phyloP scores from a whole-genome alignment of 495 filamentous ascomycete species.

The Hyaloscypha bicolor region DNA sequence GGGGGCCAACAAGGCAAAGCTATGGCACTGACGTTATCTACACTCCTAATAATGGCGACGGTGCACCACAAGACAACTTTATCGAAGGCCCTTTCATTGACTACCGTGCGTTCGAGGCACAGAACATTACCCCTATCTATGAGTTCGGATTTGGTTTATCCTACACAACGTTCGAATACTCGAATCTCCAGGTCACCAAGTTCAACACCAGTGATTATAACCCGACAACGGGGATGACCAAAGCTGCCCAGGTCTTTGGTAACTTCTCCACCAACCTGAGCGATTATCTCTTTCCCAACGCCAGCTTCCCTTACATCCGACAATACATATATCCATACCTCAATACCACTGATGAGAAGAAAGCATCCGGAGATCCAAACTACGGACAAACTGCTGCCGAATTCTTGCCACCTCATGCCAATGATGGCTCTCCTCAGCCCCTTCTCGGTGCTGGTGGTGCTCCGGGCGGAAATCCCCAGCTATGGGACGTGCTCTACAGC shows the following conservation, averaged over 20 bases:
- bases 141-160: slow-evolving; percentile 91
- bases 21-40: slow-evolving; percentile 82
- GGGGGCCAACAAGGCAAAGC: slow-evolving; percentile 68
- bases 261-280: slow-evolving; percentile 60
- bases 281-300: slow-evolving; percentile 75
- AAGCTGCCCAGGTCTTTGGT: slow-evolving; percentile 69
- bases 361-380: slow-evolving; percentile 63
- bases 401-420: slow-evolving; percentile 70
- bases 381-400: slow-evolving; percentile 65
- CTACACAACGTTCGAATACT: slow-evolving; percentile 87
- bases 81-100: slow-evolving; percentile 90
- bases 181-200: slow-evolving; percentile 62
- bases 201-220: slow-evolving; percentile 56
- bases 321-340: slow-evolving; percentile 89
- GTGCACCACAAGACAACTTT: slow-evolving; percentile 79
- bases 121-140: slow-evolving; percentile 74
- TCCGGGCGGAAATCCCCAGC: slow-evolving; percentile 77
- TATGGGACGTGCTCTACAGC: slow-evolving; percentile 81
- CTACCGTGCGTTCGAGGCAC: slow-evolving; percentile 86
- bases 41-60: slow-evolving; percentile 70
- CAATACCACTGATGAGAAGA: slow-evolving; percentile 68
- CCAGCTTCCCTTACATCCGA: slow-evolving; percentile 51
- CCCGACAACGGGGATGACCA: slow-evolving; percentile 67
- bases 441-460: slow-evolving; percentile 64
- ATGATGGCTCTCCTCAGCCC: slow-evolving; percentile 67